These are phyloP conservation scores for Medicago truncatula DNA, from an alignment of 306 rosid genomes.

Conservation along the genomic window DNA sequence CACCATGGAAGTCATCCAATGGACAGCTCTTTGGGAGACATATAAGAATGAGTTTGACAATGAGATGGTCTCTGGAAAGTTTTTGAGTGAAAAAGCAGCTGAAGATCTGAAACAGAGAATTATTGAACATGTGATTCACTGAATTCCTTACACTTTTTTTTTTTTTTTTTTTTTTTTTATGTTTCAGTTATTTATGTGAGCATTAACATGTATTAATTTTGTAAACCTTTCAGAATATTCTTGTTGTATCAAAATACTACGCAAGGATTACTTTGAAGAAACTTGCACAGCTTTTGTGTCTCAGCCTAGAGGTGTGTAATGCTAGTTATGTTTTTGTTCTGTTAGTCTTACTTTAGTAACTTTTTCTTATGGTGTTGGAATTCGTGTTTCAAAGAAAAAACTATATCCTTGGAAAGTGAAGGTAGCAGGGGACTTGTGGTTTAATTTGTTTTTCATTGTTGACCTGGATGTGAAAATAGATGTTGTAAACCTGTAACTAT, in stretches of 20 bases:
- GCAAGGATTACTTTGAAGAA: conserved; percentile 67
- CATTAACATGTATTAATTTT: conserved; percentile 25
- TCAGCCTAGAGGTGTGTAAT: conserved; percentile 74
- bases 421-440: conserved; percentile 6
- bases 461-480: conserved; percentile 23
- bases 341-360: background rate
- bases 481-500: background rate
- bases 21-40: conserved; percentile 82
- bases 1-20: conserved; percentile 93
- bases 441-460: conserved; percentile 26
- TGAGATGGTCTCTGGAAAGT: conserved; percentile 74
- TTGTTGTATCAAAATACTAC: conserved; percentile 87
- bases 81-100: conserved; percentile 82
- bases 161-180: background rate
- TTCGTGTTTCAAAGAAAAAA: conserved; percentile 6
- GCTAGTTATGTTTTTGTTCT: conserved; percentile 18
- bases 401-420: background rate
- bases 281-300: conserved; percentile 80
- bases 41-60: conserved; percentile 82
- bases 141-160: background rate
- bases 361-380: background rate
- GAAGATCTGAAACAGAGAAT: conserved; percentile 86
- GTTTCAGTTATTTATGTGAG: conserved; percentile 12
- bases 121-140: conserved; percentile 75
- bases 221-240: conserved; percentile 69